Evolutionary conservation across 202 grass and related monocot genomes (phyloP).

Genomic region (Setaria viridis): DNA sequence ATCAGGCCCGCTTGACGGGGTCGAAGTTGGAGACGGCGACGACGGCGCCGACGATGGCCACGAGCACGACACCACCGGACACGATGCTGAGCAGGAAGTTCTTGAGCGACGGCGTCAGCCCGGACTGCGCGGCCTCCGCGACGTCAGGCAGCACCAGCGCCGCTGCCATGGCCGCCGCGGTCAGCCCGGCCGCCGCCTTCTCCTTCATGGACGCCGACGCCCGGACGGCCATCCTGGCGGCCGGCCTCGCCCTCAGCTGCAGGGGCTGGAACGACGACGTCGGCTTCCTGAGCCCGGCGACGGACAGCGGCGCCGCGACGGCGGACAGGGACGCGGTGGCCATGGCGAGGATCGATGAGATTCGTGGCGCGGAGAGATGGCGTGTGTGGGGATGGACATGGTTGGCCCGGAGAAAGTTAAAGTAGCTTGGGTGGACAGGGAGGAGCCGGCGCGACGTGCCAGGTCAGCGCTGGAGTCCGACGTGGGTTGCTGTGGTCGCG

Average conservation of each 20-base stretch:
- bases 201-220: slow-evolving; percentile 68
- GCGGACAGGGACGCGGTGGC: slow-evolving; percentile 53
- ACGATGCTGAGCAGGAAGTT: slow-evolving; percentile 95
- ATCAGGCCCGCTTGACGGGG: slow-evolving; percentile 79
- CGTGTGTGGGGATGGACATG: slow-evolving; percentile 3
- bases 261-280: slow-evolving; percentile 49
- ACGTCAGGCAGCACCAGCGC: slow-evolving; percentile 71
- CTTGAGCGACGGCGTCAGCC: slow-evolving; percentile 78
- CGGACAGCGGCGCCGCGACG: slow-evolving; percentile 45
- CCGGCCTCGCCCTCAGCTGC: slow-evolving; percentile 26
- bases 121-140: slow-evolving; percentile 66
- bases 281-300: slow-evolving; percentile 46
- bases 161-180: slow-evolving; percentile 59
- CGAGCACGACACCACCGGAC: slow-evolving; percentile 76
- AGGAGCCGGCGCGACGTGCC: slow-evolving; percentile 6
- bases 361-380: background rate
- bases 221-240: slow-evolving; percentile 46
- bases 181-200: slow-evolving; percentile 68
- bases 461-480: slow-evolving; percentile 46
- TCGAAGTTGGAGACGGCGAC: slow-evolving; percentile 90
- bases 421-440: slow-evolving; percentile 46
- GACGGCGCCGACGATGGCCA: slow-evolving; percentile 67
- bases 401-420: slow-evolving; percentile 42
- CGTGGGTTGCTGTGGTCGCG: slow-evolving; percentile 51
- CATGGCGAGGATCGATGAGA: slow-evolving; percentile 36